Evolutionary conservation across 768 basidiomycete species (phyloP), one percentile per base, ranked within the genome.

Genomic region (Boletus eberwhitei): DNA sequence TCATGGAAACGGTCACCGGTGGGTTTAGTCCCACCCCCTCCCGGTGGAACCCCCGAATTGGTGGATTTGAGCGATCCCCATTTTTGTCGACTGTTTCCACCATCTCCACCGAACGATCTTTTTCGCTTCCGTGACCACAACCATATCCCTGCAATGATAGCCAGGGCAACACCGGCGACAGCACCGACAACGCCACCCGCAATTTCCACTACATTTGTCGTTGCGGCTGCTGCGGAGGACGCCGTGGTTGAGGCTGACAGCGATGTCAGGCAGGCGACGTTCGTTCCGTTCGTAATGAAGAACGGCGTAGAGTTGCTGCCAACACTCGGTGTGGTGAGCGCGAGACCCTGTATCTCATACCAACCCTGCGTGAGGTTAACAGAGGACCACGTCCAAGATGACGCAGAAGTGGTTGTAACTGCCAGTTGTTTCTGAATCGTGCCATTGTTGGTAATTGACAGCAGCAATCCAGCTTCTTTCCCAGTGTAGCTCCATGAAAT

Each of bases 151-250:
- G 44, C 58, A 24, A 75, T 48, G 8, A 71, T 62, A 16, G 72
- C 60, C 21, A 77, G 57, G 5, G 57, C 59, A 32, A 82, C 50
- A 14, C 67, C 76, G 3, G 75, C 61, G 2, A 72, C 19, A 2
- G 74, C 79, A 5, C 80, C 84, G 4, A 85, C 58, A 19, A 79
- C 75, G 24, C 78, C 77, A 2, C 84, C 86, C 6, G 75, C 77
- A 26, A 87, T 79, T 8, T 74, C 72, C 0, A 75, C 78, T 1
- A 69, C 66, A 37, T 77, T 77, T 8, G 67, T 62, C 5, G 62
- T 55, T 16, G 72, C 64, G 8, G 65, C 46, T 6, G 68, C 53
- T 5, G 68, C 45, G 3, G 71, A 24, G 3, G 63, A 48, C 8
- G 54, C 26, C 13, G 59, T 43, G 17, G 66, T 36, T n/a, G 60